These are phyloP conservation scores for Entophlyctis helioformis DNA, from an alignment of 192 early-diverging fungal species.

Conservation along the genomic window DNA sequence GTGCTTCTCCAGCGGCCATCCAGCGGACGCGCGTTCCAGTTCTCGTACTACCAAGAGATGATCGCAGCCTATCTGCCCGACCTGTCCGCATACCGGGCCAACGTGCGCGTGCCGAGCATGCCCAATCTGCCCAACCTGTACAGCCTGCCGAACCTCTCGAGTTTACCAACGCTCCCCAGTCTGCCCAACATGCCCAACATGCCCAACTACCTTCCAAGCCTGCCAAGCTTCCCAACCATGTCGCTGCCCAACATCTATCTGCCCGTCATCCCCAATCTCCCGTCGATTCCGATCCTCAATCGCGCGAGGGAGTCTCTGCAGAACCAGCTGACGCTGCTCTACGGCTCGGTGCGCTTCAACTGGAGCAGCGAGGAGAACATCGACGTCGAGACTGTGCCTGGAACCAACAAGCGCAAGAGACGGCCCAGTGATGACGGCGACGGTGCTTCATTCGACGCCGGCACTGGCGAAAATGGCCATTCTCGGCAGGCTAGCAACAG, in stretches of 20 bases:
- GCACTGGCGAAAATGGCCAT: no score
- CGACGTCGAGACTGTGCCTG: no score
- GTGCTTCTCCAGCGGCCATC: constrained; percentile 29
- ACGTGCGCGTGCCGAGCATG: neutral
- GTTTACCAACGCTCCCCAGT: neutral
- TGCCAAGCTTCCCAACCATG: neutral
- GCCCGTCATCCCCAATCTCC: constrained; percentile 8
- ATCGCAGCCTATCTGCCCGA: constrained; percentile 14
- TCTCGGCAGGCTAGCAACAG: no score
- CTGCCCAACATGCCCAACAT: constrained; percentile 1
- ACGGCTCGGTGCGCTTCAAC: neutral
- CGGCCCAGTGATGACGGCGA: neutral
- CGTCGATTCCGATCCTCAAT: no score
- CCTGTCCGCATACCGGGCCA: no score
- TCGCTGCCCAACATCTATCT: neutral
- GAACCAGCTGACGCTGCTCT: neutral
- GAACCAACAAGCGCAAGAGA: constrained; percentile 5
- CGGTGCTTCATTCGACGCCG: no score
- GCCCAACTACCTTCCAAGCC: constrained; percentile 9
- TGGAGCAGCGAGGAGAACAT: neutral
- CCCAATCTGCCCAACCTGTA: constrained; percentile 2
- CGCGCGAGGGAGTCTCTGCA: no score
- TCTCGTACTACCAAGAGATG: constrained; percentile 27
- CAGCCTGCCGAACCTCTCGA: constrained; percentile 17
- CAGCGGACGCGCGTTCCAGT: constrained; percentile 5